phyloP scores from a whole-genome alignment of 331 rosid genomes.

The Arachis monticola region DNA sequence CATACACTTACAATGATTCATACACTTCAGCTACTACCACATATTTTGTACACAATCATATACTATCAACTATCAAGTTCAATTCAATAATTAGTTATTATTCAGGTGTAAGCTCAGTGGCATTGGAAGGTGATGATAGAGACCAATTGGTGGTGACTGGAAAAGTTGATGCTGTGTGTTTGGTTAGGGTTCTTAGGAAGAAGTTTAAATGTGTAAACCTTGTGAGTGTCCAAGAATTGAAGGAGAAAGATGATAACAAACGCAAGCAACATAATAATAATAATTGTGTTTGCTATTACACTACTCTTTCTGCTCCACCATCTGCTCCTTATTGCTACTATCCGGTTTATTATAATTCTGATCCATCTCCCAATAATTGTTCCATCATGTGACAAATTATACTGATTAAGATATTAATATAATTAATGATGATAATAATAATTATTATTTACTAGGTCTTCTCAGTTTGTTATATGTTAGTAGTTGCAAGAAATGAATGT shows the following conservation, averaged over 20 bases:
- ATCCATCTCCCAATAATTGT: not conserved
- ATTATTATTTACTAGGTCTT: too few relatives aligned
- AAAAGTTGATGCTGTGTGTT: slow-evolving; percentile 50
- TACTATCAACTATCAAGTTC: too few relatives aligned
- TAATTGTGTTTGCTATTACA: not conserved
- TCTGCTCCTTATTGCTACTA: not conserved
- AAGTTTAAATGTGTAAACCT: slow-evolving; percentile 48
- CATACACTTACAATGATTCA: too few relatives aligned
- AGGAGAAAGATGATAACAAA: not conserved
- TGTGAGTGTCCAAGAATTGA: slow-evolving; percentile 40
- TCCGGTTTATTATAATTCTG: not conserved
- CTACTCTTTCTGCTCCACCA: not conserved
- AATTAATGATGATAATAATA: too few relatives aligned
- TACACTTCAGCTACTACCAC: too few relatives aligned
- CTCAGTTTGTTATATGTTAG: too few relatives aligned
- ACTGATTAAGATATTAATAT: too few relatives aligned
- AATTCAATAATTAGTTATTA: not conserved
- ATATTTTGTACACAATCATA: too few relatives aligned
- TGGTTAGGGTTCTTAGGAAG: slow-evolving; percentile 47
- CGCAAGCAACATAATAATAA: not conserved
- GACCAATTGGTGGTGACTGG: slow-evolving; percentile 57
- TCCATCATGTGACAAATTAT: not conserved
- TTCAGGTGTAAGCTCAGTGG: slow-evolving; percentile 54
- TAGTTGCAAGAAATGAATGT: not conserved
- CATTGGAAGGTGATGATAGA: slow-evolving; percentile 40